These are phyloP conservation scores for Taiwanofungus camphoratus DNA, from an alignment of 1,284 basidiomycete genomes.

Conservation along the genomic window DNA sequence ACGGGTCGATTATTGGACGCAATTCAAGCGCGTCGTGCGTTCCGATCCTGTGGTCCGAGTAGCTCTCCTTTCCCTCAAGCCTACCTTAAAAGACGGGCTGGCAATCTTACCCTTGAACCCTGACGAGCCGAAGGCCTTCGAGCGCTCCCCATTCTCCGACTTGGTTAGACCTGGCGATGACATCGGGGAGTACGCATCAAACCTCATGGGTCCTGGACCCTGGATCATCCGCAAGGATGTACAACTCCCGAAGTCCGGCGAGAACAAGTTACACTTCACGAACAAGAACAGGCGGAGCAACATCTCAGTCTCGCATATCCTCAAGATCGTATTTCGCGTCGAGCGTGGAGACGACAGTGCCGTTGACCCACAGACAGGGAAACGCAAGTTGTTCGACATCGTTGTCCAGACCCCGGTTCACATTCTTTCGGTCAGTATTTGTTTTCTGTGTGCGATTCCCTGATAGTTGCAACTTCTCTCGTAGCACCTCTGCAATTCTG, in stretches of 20 bases:
- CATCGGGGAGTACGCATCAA: constrained; percentile 48
- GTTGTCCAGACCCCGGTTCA: constrained; percentile 81
- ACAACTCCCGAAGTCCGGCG: constrained; percentile 50
- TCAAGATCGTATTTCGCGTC: constrained; percentile 84
- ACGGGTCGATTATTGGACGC: constrained; percentile 74
- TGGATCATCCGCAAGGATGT: constrained; percentile 61
- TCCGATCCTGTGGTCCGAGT: constrained; percentile 69
- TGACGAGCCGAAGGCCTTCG: constrained; percentile 48
- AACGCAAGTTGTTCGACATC: constrained; percentile 84
- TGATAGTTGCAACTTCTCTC: background rate
- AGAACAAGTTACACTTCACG: constrained; percentile 60
- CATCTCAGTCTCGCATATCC: constrained; percentile 71
- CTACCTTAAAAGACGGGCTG: constrained; percentile 39
- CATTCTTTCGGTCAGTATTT: constrained; percentile 66
- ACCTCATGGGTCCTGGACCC: constrained; percentile 68
- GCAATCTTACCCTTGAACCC: constrained; percentile 66
- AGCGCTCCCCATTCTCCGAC: constrained; percentile 46
- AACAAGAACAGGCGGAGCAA: constrained; percentile 82
- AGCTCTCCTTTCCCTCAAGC: constrained; percentile 64
- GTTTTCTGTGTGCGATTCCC: constrained; percentile 9
- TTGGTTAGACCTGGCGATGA: constrained; percentile 40
- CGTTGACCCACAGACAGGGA: constrained; percentile 62
- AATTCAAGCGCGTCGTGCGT: constrained; percentile 66
- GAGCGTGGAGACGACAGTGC: constrained; percentile 71
- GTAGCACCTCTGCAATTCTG: constrained; percentile 75